Base-by-base conservation (phyloP, 257 asterid genomes). In the Marsdenia floribunda region DNA sequence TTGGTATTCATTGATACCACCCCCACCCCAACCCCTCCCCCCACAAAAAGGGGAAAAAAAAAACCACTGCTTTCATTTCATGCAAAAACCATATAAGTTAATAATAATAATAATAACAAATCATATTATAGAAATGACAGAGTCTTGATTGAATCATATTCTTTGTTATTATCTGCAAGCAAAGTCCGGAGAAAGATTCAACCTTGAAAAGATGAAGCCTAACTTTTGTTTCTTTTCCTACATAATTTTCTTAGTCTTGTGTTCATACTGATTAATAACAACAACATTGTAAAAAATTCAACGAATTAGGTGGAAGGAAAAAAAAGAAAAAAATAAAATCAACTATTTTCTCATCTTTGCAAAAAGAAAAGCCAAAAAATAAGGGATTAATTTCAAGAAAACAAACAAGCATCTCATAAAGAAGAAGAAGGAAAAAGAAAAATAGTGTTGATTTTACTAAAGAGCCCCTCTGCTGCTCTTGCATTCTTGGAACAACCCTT, bases 111-210 rank as follows among this genome's bases (percentile, higher is more conserved):
- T 42, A 42, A 6, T 42, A 42, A 42, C 10, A 44, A 44, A 44
- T 11, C 49, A 44, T 44, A 44, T 44, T 44, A 44, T 44, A 44
- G 49, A 8, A 44, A 44, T 44, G 50, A 63, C 14, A 24, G 12
- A 58, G 38, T 24, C 42, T 66, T 33, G 68, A 38, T 33, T 65
- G 13, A 59, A 42, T 63, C 72, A 68, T 84, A 80, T 89, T 86
- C 90, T 78, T 87, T 83, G 88, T 53, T 74, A 79, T 81, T 29
- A 63, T 79, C 78, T 22, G 68, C 88, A 89, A 87, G 87, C 83
- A 90, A 89, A 85, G 86, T 80, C 83, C 76, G 82, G 44, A 18
- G 5, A 21, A 44, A 44, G 49, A 8, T 44, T 44, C 49, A 44
- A 44, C 12, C 49, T 44, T 5, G 12, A 44, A 44, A 77, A 78